Evolutionary conservation across 257 asterid genomes (phyloP), one percentile per base, ranked within the genome.

Genomic region (Plectranthus barbatus): DNA sequence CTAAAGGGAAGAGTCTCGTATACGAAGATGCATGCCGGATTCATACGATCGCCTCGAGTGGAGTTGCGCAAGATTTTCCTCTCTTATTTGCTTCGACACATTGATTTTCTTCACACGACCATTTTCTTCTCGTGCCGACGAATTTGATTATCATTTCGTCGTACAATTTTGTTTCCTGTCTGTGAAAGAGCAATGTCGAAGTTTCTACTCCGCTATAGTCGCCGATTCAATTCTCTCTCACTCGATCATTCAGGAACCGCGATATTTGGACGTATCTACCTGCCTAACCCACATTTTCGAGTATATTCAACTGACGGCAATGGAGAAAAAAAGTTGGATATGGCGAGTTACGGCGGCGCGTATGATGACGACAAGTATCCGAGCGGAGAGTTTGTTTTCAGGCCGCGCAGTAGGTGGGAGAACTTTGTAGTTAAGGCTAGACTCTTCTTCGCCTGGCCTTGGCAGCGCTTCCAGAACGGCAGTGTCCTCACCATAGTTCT

Each of bases 381-480:
- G 10, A 74, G 72, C 6, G 91, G 95, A 4, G 89, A 86, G 68
- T 78, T 84, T 66, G 70, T 74, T 70, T 78, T 76, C 62, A 62
- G 68, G 60, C 79, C 65, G 53, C 77, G 70, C 51, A 80, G 77
- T 19, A 72, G 62, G 20, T 80, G 87, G 92, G 79, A 78, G 69
- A 73, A 76, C 24, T 80, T 82, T 47, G 23, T 71, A 41, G 86
- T 84, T 55, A 84, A 75, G 77, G 68, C 79, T 37, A 86, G 60
- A 63, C 67, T 86, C 80, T 68, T 82, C 18, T 76, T 86, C 61
- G 86, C 91, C 13, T 65, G 70, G 60, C 95, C 95, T 9, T 84
- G 95, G 95, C 67, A 82, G 77, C 87, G 95, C 49, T 76, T 84
- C 59, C 64, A 71, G 44, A 80, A 77, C 20, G 87, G 92, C 67